Evolutionary conservation across 768 basidiomycete species (phyloP), one percentile per base, ranked within the genome.

Genomic region (Lactarius hatsudake): DNA sequence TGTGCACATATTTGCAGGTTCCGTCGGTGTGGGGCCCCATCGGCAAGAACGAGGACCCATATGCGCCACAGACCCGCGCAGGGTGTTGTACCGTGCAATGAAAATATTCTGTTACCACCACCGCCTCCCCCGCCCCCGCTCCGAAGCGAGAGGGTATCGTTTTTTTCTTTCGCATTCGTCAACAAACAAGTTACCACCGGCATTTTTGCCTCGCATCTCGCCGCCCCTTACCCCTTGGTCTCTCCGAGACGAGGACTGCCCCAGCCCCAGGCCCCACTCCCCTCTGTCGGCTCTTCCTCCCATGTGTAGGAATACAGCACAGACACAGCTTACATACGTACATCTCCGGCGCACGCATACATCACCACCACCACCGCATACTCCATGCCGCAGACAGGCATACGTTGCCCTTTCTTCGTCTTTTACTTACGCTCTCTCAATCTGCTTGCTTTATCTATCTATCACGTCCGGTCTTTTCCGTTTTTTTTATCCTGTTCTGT

Each of bases 1-100:
- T 54, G 51, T 26, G 51, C 23, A 13, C 65, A 43, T 61, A 4
- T 65, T 38, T 72, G 30, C 74, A 95, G 91, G 90, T 96, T 57
- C 95, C 96, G 28, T 94, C 92, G 23, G 93, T 99, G 1, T 99
- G 97, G 97, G 97, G 97, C 12, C 89, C 93, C 28, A 88, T 96
- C n/a, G 87, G 87, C 70, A 92, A 91, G 75, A 87, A 87, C 51
- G 93, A 96, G 67, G 96, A 99, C 75, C 96, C 96, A 56, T 98
- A 94, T 74, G 90, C 89, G 32, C 91, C 89, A 62, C 87, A 68
- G 54, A 51, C 53, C 7, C 59, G 62, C 13, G 63, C 59, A 26
- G 61, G 61, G 15, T 70, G 69, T 26, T 70, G 69, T 64, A 17
- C 23, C 18, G 23, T 70, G 32, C 69, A 70, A 63, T 70, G 69